A percentile compares a stretch with the other conserved stretches of the same genome.
Conservation (phyloP, 75 land plant species). For the Pseudotsuga menziesii region DNA sequence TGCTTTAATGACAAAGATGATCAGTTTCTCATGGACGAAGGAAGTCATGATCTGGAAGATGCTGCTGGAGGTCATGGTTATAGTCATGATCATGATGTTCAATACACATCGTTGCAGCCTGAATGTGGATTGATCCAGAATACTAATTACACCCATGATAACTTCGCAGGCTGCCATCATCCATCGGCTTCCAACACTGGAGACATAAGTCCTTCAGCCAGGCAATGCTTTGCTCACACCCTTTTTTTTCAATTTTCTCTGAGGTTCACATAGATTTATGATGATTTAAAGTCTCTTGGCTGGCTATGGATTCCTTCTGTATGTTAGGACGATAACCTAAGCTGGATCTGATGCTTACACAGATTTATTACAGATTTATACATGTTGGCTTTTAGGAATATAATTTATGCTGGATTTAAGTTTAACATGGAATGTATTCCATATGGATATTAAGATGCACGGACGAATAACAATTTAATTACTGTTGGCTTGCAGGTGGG, state of each 20-base stretch:
- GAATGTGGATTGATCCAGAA: background rate
- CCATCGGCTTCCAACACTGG: background rate
- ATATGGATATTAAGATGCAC: too few relatives aligned
- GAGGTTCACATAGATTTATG: too few relatives aligned
- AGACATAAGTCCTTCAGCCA: background rate
- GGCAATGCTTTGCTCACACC: background rate
- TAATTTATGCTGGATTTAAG: too few relatives aligned
- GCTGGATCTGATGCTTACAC: too few relatives aligned
- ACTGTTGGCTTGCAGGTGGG: background rate
- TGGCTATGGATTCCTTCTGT: too few relatives aligned
- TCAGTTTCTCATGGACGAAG: background rate
- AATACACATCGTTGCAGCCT: background rate
- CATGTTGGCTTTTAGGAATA: too few relatives aligned
- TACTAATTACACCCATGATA: background rate
- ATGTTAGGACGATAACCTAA: too few relatives aligned
- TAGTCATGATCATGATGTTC: background rate
- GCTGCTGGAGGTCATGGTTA: background rate
- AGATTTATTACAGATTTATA: too few relatives aligned
- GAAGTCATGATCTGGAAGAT: background rate
- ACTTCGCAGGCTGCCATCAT: background rate
- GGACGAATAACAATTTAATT: background rate
- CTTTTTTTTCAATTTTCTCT: too few relatives aligned
- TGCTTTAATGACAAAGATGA: slow-evolving; percentile 5
- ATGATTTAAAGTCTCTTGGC: too few relatives aligned
- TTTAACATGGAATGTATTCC: too few relatives aligned